phyloP scores from a whole-genome alignment of 2,329 filamentous ascomycete species.

The Aspergillus hortae region DNA sequence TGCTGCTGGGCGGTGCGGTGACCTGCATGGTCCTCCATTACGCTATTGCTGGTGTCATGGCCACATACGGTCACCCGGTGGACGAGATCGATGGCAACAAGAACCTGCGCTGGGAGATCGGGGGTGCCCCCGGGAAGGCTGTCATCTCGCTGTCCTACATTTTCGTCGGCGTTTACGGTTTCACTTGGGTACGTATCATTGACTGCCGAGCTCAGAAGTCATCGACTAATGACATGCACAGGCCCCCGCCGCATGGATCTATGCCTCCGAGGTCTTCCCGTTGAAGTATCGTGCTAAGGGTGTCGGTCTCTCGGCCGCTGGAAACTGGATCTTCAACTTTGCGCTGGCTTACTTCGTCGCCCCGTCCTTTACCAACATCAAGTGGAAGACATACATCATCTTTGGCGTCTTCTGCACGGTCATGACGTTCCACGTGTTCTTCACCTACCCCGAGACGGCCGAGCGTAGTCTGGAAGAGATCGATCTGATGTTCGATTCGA shows the following conservation, averaged over 20 bases:
- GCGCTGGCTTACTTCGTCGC: conserved; percentile 54
- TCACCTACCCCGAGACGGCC: conserved; percentile 66
- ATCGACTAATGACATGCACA: conserved; percentile 5
- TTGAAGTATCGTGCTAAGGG: conserved; percentile 63
- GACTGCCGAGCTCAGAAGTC: too few relatives aligned
- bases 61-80: conserved; percentile 44
- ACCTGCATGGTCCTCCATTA: conserved; percentile 50
- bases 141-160: conserved; percentile 65
- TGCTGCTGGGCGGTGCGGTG: conserved; percentile 47
- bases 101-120: conserved; percentile 46
- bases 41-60: conserved; percentile 53
- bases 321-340: conserved; percentile 63
- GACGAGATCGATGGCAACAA: conserved; percentile 47
- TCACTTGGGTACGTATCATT: conserved; percentile 40
- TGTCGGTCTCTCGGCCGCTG: conserved; percentile 57
- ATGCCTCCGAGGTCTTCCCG: conserved; percentile 62
- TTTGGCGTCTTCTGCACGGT: conserved; percentile 70
- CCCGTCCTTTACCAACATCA: conserved; percentile 56
- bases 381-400: conserved; percentile 67
- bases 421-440: conserved; percentile 66
- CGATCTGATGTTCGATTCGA: conserved; percentile 61
- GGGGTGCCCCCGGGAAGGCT: conserved; percentile 50
- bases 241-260: conserved; percentile 58
- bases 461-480: conserved; percentile 73
- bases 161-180: conserved; percentile 33